These are phyloP conservation scores for Przewalskia tangutica DNA, from an alignment of 257 asterid genomes.

Conservation along the genomic window DNA sequence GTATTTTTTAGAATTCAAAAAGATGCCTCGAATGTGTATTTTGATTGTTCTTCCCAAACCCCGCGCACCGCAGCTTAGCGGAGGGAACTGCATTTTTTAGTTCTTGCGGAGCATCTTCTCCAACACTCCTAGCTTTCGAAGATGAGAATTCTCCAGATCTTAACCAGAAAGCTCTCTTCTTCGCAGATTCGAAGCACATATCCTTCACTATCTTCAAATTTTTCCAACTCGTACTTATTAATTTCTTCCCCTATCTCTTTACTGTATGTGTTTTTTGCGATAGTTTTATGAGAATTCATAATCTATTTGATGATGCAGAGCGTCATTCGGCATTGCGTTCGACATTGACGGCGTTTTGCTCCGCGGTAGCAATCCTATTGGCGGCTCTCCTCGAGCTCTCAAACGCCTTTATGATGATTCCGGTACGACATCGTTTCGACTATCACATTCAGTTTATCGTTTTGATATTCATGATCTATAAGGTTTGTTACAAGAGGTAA, in stretches of 20 bases:
- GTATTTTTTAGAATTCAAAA: too few relatives aligned
- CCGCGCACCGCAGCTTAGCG: too few relatives aligned
- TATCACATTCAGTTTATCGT: not conserved
- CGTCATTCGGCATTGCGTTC: slow-evolving; percentile 70
- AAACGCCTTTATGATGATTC: slow-evolving; percentile 56
- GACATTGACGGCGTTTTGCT: slow-evolving; percentile 95
- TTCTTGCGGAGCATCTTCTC: not conserved
- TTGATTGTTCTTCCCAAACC: too few relatives aligned
- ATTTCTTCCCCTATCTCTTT: not conserved
- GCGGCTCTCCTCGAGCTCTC: slow-evolving; percentile 76
- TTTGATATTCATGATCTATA: not conserved
- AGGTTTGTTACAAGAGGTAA: not conserved
- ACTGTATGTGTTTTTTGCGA: not conserved
- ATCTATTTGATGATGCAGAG: slow-evolving; percentile 13
- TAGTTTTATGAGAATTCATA: not conserved
- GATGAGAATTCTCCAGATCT: not conserved
- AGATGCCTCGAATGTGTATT: too few relatives aligned
- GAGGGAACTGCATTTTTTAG: too few relatives aligned
- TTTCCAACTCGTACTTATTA: slow-evolving; percentile 13
- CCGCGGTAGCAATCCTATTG: slow-evolving; percentile 65
- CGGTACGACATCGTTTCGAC: slow-evolving; percentile 19
- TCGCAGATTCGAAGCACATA: not conserved
- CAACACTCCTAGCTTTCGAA: not conserved
- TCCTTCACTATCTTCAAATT: not conserved
- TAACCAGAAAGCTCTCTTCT: not conserved